Base-by-base conservation (phyloP, 345 rosid species). In the Citropsis articulata region DNA sequence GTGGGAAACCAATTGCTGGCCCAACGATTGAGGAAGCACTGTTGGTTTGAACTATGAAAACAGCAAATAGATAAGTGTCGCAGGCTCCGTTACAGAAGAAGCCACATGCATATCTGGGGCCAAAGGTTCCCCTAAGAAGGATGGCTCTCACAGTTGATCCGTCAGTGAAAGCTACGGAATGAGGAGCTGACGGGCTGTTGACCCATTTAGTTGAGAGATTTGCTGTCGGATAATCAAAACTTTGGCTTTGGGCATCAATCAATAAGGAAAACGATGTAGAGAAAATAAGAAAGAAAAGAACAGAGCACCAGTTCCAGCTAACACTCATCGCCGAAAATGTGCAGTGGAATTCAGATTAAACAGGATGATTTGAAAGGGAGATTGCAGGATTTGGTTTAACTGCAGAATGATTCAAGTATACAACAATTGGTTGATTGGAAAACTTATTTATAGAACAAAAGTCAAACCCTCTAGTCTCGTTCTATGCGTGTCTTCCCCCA, bases 191-290 rank as follows among this genome's bases (percentile, higher is more conserved):
- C 24, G 48, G 50, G 19, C 36, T 2, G 66, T 75, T 75, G 28
- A 10, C 75, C 87, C 85, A 85, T 63, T 35, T 31, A 56, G 78
- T 74, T n/a, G 83, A 80, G 48, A 82, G 78, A 27, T 14, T 69
- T 22, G 85, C 83, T 14, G 76, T 31, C 73, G 85, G 79, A 57
- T 72, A 71, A 66, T 28, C 79, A 75, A 8, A 78, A 38, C 76
- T 36, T 74, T 73, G 5, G 50, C 18, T 45, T 45, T 0, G 84
- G 65, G 70, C 59, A 27, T 45, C 16, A 50, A 48, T n/a, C 8
- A 62, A 59, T 27, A 59, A 45, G 24, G 25, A 21, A 25, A 40
- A 36, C 19, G 5, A 53, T 16, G 16, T 53, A 22, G 27, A 45
- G 64, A 38, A 28, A 36, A 38, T 24, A 70, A 42, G 45, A 75